A percentile compares a stretch with the other conserved stretches of the same genome.
phyloP scores from a whole-genome alignment of 108 stramenopile species.

The Aurantiochytrium sp. region DNA sequence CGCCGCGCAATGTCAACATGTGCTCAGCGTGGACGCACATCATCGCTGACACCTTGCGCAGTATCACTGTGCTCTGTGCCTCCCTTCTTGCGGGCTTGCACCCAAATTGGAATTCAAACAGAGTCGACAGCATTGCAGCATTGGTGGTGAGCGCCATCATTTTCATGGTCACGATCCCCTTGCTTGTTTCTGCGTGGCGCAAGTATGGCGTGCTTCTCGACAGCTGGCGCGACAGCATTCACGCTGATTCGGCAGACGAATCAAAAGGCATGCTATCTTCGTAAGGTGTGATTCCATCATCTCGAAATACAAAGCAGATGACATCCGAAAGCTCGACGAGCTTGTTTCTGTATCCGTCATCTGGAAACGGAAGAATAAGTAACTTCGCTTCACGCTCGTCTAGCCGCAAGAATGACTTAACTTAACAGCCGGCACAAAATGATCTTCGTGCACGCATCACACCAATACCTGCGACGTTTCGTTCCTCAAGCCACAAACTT shows the following conservation, averaged over 20 bases:
- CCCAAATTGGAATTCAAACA: not conserved
- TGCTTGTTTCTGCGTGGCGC: not conserved
- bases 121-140: not conserved
- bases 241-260: not conserved
- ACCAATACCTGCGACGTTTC: too few relatives aligned
- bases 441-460: too few relatives aligned
- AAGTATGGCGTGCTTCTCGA: not conserved
- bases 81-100: not conserved
- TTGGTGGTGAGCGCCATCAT: not conserved
- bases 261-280: not conserved
- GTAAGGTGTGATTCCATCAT: too few relatives aligned
- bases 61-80: not conserved
- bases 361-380: too few relatives aligned
- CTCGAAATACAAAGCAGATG: too few relatives aligned
- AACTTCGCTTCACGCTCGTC: too few relatives aligned
- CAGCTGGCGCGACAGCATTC: not conserved
- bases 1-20: not conserved
- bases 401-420: too few relatives aligned
- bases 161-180: not conserved
- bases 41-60: conserved; percentile 1
- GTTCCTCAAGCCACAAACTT: too few relatives aligned
- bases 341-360: too few relatives aligned
- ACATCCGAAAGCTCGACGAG: too few relatives aligned
- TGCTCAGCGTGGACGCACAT: conserved; percentile 1
- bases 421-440: too few relatives aligned